Base-by-base conservation (phyloP, 2,329 filamentous ascomycete species). In the Aureobasidium sp. region DNA sequence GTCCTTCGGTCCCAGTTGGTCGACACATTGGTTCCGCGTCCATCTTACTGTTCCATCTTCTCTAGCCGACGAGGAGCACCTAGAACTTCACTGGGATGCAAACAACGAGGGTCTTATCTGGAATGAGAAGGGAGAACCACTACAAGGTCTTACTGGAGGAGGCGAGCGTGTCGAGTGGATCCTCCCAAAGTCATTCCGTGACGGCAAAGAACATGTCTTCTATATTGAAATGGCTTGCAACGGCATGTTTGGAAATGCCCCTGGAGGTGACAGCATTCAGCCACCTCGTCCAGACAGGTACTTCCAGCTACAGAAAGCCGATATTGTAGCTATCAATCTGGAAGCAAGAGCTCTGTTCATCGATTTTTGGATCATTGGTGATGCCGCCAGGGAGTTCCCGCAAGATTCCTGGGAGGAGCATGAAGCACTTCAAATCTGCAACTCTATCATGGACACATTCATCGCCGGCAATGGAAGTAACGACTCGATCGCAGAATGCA, bases 141-240 rank as follows among this genome's bases (percentile, higher is more conserved):
- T 97, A 34, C 94, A 99, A 75, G 94, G 94, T 15, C 78, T 99
- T 69, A 97, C 92, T 0, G 94, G 94, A 20, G 88, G 88, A 61
- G 90, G 90, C 44, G 94, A 99, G 71, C 84, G 94, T 60, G 83
- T 87, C 17, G 91, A 97, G 75, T 99, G 93, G 92, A 85, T 96
- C 64, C 80, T 99, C 48, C 93, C 94, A 9, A 80, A 90, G 56
- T 79, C 80, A 17, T 96, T 89, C 77, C 84, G 89, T 65, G 90
- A 96, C 73, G 92, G 91, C 59, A 86, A 93, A 72, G 84, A 91
- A 70, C 92, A 97, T 73, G 85, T 82, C 20, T 89, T 99, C 69
- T 99, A 97, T 74, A 87, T 99, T 66, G 94, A 99, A 78, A 96
- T 97, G 90, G 94, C 94, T 23, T 97, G 94, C 77, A 99, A 99